A percentile compares a stretch with the other conserved stretches of the same genome.
phyloP scores from a whole-genome alignment of 78 protist species.

The Trichosphaerium sp. region DNA sequence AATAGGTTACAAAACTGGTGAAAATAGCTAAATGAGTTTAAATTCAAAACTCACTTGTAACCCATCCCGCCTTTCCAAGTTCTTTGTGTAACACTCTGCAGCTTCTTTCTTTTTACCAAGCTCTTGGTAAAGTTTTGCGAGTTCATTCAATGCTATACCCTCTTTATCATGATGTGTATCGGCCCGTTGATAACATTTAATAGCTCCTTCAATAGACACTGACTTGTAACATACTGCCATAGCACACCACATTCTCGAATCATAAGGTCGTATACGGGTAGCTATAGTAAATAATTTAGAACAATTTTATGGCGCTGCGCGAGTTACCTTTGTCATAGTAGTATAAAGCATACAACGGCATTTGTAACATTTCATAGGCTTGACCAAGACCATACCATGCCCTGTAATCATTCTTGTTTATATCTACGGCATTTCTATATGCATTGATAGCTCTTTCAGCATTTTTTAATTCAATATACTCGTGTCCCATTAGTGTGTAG shows the following conservation, averaged over 20 bases:
- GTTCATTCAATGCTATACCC: constrained; percentile 40
- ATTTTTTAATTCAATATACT: constrained; percentile 80
- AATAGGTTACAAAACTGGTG: neutral
- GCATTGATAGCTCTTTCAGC: constrained; percentile 81
- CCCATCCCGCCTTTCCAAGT: constrained; percentile 45
- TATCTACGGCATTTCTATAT: constrained; percentile 73
- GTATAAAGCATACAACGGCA: constrained; percentile 71
- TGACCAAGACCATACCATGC: constrained; percentile 95
- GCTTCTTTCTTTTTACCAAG: constrained; percentile 31
- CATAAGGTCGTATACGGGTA: constrained; percentile 39
- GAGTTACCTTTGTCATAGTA: constrained; percentile 79
- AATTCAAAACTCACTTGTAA: neutral
- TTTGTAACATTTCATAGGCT: constrained; percentile 79
- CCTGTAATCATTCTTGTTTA: constrained; percentile 80
- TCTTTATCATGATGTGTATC: constrained; percentile 46
- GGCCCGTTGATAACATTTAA: constrained; percentile 74
- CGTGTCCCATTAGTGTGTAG: constrained; percentile 96
- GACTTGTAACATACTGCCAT: constrained; percentile 53
- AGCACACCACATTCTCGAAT: constrained; percentile 82
- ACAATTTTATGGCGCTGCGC: constrained; percentile 61
- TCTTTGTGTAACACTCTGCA: constrained; percentile 30
- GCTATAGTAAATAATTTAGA: neutral
- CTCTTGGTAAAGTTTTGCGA: constrained; percentile 47
- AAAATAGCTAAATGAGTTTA: neutral
- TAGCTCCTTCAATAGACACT: constrained; percentile 41